phyloP scores from a whole-genome alignment of 768 basidiomycete genomes.

The Pleurotus pulmonarius region DNA sequence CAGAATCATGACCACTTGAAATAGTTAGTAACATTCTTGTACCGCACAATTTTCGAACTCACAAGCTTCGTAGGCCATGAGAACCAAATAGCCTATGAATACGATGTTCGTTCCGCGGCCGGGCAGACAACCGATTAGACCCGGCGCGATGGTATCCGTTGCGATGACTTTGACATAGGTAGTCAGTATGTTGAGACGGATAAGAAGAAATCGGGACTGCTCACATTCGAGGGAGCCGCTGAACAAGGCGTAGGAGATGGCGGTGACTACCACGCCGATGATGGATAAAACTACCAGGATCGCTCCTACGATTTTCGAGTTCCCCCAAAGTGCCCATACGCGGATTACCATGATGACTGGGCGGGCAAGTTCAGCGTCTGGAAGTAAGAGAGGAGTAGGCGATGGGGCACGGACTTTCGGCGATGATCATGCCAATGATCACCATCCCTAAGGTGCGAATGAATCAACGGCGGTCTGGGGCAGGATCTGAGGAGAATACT shows the following conservation, averaged over 20 bases:
- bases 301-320: not conserved
- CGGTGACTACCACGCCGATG: not conserved
- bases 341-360: slow-evolving; percentile 8
- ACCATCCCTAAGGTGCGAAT: not conserved
- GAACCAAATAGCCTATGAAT: not conserved
- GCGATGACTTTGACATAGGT: not conserved
- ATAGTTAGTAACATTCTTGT: not conserved
- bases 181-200: not conserved
- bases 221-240: not conserved
- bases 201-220: not conserved
- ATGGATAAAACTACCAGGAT: not conserved
- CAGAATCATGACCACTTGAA: slow-evolving; percentile 1
- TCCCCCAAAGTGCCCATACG: slow-evolving; percentile 4
- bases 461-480: not conserved
- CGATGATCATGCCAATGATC: slow-evolving; percentile 1
- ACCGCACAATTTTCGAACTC: not conserved
- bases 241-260: slow-evolving; percentile 1
- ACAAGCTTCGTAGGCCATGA: slow-evolving; percentile 5
- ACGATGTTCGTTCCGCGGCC: slow-evolving; percentile 4
- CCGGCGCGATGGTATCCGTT: not conserved
- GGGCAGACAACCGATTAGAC: not conserved
- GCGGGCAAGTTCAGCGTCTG: not conserved
- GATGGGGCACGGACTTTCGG: not conserved
- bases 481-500: not conserved
- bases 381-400: not conserved